phyloP scores from a whole-genome alignment of 345 rosid genomes.

The Salix koriyanagi region DNA sequence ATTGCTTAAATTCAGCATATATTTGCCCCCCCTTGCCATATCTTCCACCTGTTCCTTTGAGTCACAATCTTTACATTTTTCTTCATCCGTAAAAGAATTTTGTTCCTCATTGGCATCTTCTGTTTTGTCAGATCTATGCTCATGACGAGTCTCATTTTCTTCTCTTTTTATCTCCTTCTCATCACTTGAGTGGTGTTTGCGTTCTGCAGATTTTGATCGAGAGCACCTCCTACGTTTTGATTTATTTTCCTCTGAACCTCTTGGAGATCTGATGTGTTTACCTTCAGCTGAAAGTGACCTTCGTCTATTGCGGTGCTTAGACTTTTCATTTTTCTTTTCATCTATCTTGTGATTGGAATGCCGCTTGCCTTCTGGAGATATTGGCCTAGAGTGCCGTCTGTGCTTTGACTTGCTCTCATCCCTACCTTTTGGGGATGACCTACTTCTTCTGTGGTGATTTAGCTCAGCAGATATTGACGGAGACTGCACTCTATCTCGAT shows the following conservation, averaged over 20 bases:
- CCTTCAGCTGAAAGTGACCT: slow-evolving; percentile 45
- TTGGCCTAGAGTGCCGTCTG: slow-evolving; percentile 51
- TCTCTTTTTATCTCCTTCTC: slow-evolving; percentile 19
- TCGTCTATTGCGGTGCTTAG: slow-evolving; percentile 42
- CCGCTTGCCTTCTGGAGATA: slow-evolving; percentile 42
- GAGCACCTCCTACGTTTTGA: slow-evolving; percentile 38
- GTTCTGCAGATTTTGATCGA: slow-evolving; percentile 43
- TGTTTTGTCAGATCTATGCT: slow-evolving; percentile 5
- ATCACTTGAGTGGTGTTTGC: slow-evolving; percentile 22
- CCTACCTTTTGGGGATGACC: slow-evolving; percentile 46
- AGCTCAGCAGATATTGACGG: slow-evolving; percentile 60
- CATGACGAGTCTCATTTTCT: slow-evolving; percentile 15
- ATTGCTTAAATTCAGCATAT: not conserved
- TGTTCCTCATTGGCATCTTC: slow-evolving; percentile 10
- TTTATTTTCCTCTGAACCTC: slow-evolving; percentile 36
- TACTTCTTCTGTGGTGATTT: slow-evolving; percentile 43
- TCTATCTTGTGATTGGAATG: slow-evolving; percentile 36
- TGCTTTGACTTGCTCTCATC: slow-evolving; percentile 50
- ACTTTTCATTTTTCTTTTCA: slow-evolving; percentile 37
- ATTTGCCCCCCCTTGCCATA: not conserved
- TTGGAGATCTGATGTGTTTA: slow-evolving; percentile 32
- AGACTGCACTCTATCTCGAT: slow-evolving; percentile 52
- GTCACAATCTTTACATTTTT: slow-evolving; percentile 14
- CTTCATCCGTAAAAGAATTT: slow-evolving; percentile 8
- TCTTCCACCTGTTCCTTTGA: slow-evolving; percentile 12